Base-by-base conservation (phyloP, 768 basidiomycete species). In the Tulasnella sp. region DNA sequence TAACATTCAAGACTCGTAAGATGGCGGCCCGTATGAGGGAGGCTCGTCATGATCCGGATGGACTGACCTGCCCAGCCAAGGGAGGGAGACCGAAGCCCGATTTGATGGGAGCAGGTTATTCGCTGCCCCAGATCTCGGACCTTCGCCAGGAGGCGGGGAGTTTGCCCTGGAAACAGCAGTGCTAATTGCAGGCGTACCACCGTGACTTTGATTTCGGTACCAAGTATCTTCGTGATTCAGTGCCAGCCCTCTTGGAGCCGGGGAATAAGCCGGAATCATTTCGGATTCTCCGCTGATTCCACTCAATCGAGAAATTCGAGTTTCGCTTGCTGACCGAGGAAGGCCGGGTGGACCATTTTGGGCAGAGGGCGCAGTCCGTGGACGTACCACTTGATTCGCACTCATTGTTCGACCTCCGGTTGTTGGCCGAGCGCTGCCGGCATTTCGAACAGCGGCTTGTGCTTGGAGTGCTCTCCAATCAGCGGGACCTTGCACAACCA, bases 201-300 rank as follows among this genome's bases (percentile, higher is more conserved):
- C n/a, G n/a, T n/a, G n/a, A n/a, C n/a, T n/a, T n/a, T n/a, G n/a
- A n/a, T n/a, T n/a, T n/a, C n/a, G n/a, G n/a, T 49, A 49, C 37
- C 35, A 20, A 15, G 20, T 39, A 25, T 49, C 48, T 5, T 25
- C 25, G 10, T 50, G 42, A 24, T 50, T 32, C 27, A 50, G 16
- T 8, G 31, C 27, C 22, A 50, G 25, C 9, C 48, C 48, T 9
- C 33, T 13, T 10, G 48, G 48, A 3, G 48, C 37, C 10, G 48
- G 48, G 3, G 48, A 40, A 28, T 50, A 50, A 20, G n/a, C 37
- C 16, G 48, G 48, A 28, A 50, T 50, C n/a, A n/a, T n/a, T 32
- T 40, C 34, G 27, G 48, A 50, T 27, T 50, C 48, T 16, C 48
- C 48, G 27, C 29, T 32, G 27, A 48, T 48, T 1, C 46, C 33